phyloP scores from a whole-genome alignment of 768 basidiomycete genomes.

The Suillus plorans region DNA sequence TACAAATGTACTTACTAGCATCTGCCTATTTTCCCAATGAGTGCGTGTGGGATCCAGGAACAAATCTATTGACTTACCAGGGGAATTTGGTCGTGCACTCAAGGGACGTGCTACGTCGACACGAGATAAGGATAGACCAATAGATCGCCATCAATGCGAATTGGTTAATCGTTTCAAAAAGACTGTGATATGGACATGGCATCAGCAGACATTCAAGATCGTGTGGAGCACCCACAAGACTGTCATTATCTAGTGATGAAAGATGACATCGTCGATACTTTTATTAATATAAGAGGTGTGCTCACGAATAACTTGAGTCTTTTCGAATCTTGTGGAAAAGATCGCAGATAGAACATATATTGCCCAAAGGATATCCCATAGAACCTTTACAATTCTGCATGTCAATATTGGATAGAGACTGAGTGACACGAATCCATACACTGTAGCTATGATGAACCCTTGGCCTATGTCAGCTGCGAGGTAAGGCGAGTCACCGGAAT shows the following conservation, averaged over 20 bases:
- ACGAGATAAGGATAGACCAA: background rate
- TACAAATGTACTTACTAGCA: background rate
- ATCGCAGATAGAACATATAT: slow-evolving; percentile 15
- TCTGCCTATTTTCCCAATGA: background rate
- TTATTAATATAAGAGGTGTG: background rate
- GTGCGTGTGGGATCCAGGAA: background rate
- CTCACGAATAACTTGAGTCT: slow-evolving; percentile 18
- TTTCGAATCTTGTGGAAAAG: slow-evolving; percentile 17
- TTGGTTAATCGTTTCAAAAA: background rate
- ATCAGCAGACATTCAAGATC: background rate
- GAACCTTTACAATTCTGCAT: slow-evolving; percentile 8
- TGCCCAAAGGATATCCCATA: slow-evolving; percentile 20
- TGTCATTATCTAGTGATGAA: background rate
- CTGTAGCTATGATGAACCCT: slow-evolving; percentile 16
- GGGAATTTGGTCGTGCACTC: background rate
- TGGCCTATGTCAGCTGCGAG: background rate
- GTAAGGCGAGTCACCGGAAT: background rate
- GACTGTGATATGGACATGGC: background rate
- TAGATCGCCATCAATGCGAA: background rate
- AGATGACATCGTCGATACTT: background rate
- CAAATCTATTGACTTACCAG: background rate
- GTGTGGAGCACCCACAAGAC: background rate
- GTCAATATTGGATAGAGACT: background rate
- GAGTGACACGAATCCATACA: slow-evolving; percentile 9
- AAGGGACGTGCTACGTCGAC: background rate